Percentiles rank a stretch among this genome's conserved stretches.
phyloP scores from a whole-genome alignment of 2,329 filamentous ascomycete species.

The Neonectria ditissima region DNA sequence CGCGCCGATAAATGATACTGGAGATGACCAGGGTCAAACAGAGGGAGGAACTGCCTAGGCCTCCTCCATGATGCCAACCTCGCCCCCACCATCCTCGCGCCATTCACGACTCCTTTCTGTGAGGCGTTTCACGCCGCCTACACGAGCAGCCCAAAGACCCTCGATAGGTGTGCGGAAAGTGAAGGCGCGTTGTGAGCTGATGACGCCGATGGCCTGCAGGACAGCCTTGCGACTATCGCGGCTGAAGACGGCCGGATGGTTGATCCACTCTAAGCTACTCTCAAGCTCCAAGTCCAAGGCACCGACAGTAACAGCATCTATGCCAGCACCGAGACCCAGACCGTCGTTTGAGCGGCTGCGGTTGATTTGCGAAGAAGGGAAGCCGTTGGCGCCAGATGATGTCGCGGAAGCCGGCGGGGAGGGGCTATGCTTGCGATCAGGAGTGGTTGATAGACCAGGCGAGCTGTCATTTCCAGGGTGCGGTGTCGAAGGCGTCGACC shows the following conservation, averaged over 20 bases:
- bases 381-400: slow-evolving; percentile 55
- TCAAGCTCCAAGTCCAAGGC: slow-evolving; percentile 94
- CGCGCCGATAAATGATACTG: slow-evolving; percentile 31
- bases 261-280: slow-evolving; percentile 95
- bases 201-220: slow-evolving; percentile 94
- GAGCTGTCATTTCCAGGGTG: slow-evolving; percentile 59
- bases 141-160: slow-evolving; percentile 86
- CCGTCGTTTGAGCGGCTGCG: slow-evolving; percentile 68
- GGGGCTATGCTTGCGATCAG: slow-evolving; percentile 67
- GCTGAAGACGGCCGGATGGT: slow-evolving; percentile 93
- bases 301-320: slow-evolving; percentile 83
- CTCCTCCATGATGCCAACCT: slow-evolving; percentile 72
- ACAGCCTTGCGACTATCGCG: slow-evolving; percentile 96
- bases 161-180: slow-evolving; percentile 94
- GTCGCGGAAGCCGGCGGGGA: slow-evolving; percentile 65
- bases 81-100: slow-evolving; percentile 87
- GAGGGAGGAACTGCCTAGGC: slow-evolving; percentile 52
- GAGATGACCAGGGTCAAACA: slow-evolving; percentile 27
- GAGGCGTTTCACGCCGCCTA: slow-evolving; percentile 82
- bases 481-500: slow-evolving; percentile 62
- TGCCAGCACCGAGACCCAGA: slow-evolving; percentile 75
- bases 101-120: slow-evolving; percentile 90
- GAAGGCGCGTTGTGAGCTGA: slow-evolving; percentile 92
- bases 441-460: slow-evolving; percentile 58
- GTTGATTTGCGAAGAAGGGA: slow-evolving; percentile 55